Base-by-base conservation (phyloP, 495 filamentous ascomycete genomes). In the Parathielavia appendiculata region DNA sequence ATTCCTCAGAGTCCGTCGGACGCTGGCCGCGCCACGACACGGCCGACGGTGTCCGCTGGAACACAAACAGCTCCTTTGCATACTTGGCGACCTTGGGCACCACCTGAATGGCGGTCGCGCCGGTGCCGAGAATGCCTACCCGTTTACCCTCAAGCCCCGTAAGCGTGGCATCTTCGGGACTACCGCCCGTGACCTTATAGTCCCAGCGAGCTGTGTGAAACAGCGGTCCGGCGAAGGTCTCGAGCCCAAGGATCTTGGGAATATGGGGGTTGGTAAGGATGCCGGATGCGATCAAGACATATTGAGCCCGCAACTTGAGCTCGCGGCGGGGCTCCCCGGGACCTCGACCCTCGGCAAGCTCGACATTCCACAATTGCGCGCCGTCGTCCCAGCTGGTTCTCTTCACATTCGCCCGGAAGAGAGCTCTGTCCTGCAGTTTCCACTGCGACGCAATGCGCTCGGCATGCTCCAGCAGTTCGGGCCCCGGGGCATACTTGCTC, bases 131-230 rank as follows among this genome's bases (percentile, higher is more conserved):
- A 51, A 81, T 72, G 0, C 72, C 81, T 6, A 84, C 80, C 1
- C 70, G 62, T 64, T 83, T 83, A 41, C 69, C 76, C 43, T 75
- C 62, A 20, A 84, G 59, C 22, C 75, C 76, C 0, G 66, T 72
- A 19, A 86, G 63, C 0, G 30, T 61, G 5, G 71, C 73, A 38
- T 79, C 71, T n/a, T 66, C 62, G 0, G 73, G 68, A 0, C 71
- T 72, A 10, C 84, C 85, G 0, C 84, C 83, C 0, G 82, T 83
- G 56, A 70, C 58, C 1, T 59, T 59, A 63, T 81, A 82, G 53
- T 83, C 69, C 81, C 81, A 84, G 11, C 78, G 72, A 1, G 76
- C 69, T 0, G 81, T 79, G 62, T 84, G 81, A 59, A 82, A 82
- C 36, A 75, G 63, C 1, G 74, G 56, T 11, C 81, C 80, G 26